These are phyloP conservation scores for Theileria annulata DNA, from an alignment of 169 alveolate genomes.

Conservation along the genomic window DNA sequence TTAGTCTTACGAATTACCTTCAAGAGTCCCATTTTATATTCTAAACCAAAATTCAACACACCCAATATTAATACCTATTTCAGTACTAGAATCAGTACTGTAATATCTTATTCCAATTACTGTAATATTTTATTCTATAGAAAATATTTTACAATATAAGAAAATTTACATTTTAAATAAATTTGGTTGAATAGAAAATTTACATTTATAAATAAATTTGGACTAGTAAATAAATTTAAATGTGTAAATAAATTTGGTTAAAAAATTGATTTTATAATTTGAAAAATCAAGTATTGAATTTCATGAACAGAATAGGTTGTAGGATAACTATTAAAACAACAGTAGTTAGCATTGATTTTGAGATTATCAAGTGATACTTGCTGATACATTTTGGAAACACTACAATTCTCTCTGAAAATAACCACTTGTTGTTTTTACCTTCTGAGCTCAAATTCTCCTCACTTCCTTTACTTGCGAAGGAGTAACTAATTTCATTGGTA, in stretches of 20 bases:
- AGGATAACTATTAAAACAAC: conserved; percentile 22
- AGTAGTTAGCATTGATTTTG: conserved; percentile 14
- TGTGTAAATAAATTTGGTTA: too few species aligned
- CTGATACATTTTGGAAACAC: conserved; percentile 40
- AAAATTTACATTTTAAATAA: too few species aligned
- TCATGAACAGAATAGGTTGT: conserved; percentile 8
- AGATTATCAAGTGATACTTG: conserved; percentile 13
- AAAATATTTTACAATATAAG: too few species aligned
- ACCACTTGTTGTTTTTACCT: background rate
- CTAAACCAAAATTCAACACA: background rate
- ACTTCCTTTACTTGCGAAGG: background rate
- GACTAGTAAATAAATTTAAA: background rate
- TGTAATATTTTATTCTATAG: background rate
- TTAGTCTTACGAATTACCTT: conserved; percentile 90
- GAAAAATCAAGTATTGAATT: background rate
- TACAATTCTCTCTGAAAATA: conserved; percentile 8
- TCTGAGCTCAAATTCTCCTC: background rate
- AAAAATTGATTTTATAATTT: too few species aligned
- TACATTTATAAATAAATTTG: background rate
- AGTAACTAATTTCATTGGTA: background rate
- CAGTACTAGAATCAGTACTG: background rate
- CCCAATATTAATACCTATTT: background rate
- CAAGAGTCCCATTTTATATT: conserved; percentile 89
- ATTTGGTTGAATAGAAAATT: background rate
- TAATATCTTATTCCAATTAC: background rate